These are phyloP conservation scores for Boletus semigastroideus DNA, from an alignment of 1,284 basidiomycete genomes.

Conservation along the genomic window DNA sequence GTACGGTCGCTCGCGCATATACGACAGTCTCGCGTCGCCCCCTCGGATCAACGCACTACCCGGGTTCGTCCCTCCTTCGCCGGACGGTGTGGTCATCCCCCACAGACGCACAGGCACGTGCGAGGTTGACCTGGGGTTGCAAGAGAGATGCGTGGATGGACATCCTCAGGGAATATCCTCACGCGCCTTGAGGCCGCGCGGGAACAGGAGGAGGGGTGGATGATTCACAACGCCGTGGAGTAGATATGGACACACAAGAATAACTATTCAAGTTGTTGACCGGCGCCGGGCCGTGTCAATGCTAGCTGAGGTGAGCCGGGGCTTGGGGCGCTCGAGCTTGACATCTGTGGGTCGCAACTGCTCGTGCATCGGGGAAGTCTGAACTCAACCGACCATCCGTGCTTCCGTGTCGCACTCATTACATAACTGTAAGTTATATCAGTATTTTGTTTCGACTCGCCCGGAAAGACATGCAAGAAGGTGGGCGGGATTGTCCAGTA, in stretches of 20 bases:
- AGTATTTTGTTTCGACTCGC: too few species aligned
- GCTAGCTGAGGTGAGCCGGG: too few species aligned
- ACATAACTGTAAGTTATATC: too few species aligned
- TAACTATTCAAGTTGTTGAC: conserved; percentile 1
- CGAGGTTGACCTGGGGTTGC: too few species aligned
- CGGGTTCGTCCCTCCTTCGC: conserved; percentile 69
- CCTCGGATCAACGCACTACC: conserved; percentile 76
- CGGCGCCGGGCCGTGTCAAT: too few species aligned
- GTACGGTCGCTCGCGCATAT: conserved; percentile 80
- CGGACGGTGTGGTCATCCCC: conserved; percentile 78
- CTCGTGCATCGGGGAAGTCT: neutral
- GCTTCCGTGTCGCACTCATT: conserved; percentile 47
- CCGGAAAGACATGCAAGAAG: too few species aligned
- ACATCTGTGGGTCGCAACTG: too few species aligned
- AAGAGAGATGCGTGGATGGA: conserved; percentile 79
- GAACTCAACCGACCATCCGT: conserved; percentile 70
- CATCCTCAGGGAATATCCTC: conserved; percentile 57
- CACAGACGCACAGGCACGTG: conserved; percentile 34
- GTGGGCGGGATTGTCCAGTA: too few species aligned
- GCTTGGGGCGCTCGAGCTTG: too few species aligned
- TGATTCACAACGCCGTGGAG: conserved; percentile 10
- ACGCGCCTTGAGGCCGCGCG: conserved; percentile 54
- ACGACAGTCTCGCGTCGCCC: conserved; percentile 77
- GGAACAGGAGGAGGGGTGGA: conserved; percentile 29
- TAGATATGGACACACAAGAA: conserved; percentile 24